These are phyloP conservation scores for Phytopythium litorale DNA, from an alignment of 352 stramenopile species.

Conservation along the genomic window DNA sequence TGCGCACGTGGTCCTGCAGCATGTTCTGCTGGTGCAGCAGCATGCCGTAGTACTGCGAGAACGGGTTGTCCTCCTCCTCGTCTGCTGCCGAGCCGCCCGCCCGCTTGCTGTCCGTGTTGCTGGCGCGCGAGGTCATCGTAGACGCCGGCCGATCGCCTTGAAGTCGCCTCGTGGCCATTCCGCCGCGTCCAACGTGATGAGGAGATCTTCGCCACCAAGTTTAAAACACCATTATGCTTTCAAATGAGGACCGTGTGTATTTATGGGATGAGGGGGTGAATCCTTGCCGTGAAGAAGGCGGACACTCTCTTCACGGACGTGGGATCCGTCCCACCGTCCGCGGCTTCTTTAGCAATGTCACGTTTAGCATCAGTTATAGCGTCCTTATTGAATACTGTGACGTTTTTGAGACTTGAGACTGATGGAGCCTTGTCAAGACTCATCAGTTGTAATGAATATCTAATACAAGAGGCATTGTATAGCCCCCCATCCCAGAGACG, in stretches of 20 bases:
- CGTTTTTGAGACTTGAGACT: background rate
- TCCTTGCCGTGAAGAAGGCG: background rate
- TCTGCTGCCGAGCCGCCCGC: slow-evolving; percentile 1
- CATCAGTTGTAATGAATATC: too few species aligned
- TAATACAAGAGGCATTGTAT: background rate
- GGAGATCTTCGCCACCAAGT: too few species aligned
- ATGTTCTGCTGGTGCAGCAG: slow-evolving; percentile 99
- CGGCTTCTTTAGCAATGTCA: too few species aligned
- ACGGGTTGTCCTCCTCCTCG: slow-evolving; percentile 84
- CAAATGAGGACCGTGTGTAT: too few species aligned
- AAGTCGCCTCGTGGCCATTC: slow-evolving; percentile 1
- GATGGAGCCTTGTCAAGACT: too few species aligned
- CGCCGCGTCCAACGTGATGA: too few species aligned
- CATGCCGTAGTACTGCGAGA: slow-evolving; percentile 94
- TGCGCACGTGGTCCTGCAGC: slow-evolving; percentile 98
- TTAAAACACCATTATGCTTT: too few species aligned
- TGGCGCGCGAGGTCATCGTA: background rate
- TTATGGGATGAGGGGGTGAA: too few species aligned
- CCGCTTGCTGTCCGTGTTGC: background rate
- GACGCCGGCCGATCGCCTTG: background rate
- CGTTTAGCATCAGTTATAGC: background rate
- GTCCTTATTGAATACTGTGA: background rate
- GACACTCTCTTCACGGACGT: too few species aligned
- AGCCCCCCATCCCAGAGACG: background rate
- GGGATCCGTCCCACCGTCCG: too few species aligned